These are phyloP conservation scores for Malassezia brasiliensis DNA, from an alignment of 1,284 basidiomycete genomes.

Conservation along the genomic window DNA sequence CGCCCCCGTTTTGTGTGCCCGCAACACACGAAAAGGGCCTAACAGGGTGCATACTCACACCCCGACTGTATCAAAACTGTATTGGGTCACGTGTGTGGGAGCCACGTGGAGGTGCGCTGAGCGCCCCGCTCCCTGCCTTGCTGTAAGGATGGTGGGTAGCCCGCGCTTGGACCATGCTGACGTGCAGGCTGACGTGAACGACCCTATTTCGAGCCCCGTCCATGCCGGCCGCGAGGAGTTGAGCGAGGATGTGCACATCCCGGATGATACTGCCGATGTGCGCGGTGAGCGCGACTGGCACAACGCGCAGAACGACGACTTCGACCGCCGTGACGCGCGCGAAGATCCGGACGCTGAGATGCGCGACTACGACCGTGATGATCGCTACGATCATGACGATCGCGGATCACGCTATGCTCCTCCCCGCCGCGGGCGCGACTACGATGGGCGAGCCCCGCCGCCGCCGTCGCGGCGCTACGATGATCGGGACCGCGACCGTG, in stretches of 20 bases:
- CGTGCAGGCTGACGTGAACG: slow-evolving; percentile 4
- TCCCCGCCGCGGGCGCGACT: not conserved
- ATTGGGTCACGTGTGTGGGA: slow-evolving; percentile 5
- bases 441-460: not conserved
- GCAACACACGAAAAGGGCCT: not conserved
- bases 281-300: slow-evolving; percentile 13
- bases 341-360: slow-evolving; percentile 18
- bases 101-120: slow-evolving; percentile 1
- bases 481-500: slow-evolving; percentile 1
- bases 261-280: not conserved
- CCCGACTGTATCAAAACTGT: slow-evolving; percentile 9
- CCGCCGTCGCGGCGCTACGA: not conserved
- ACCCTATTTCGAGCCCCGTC: slow-evolving; percentile 9
- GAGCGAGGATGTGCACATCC: slow-evolving; percentile 1
- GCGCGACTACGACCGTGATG: slow-evolving; percentile 23
- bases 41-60: not conserved
- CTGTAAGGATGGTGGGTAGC: slow-evolving; percentile 3
- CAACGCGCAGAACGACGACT: slow-evolving; percentile 16
- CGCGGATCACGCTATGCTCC: not conserved
- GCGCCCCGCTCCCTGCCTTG: not conserved
- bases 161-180: slow-evolving; percentile 5
- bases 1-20: not conserved
- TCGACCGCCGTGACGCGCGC: slow-evolving; percentile 16
- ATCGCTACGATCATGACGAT: not conserved
- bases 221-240: slow-evolving; percentile 8